Evolutionary conservation across 2,329 filamentous ascomycete species (phyloP).

Genomic region (Xylaria sp.): DNA sequence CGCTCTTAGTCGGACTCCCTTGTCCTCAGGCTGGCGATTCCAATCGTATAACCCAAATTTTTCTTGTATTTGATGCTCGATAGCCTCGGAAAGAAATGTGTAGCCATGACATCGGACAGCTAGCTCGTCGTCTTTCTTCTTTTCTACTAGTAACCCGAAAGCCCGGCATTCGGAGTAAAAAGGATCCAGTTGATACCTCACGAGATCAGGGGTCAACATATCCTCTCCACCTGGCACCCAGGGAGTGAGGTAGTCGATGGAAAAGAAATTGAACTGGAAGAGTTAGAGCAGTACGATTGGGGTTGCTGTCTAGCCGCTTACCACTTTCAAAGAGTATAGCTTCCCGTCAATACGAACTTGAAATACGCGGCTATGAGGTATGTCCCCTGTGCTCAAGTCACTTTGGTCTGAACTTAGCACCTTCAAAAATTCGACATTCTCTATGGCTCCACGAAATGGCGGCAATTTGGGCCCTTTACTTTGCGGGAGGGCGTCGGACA

Average conservation of each 20-base stretch:
- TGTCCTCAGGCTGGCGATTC: constrained; percentile 28
- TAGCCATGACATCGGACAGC: constrained; percentile 33
- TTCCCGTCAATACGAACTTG: constrained; percentile 2
- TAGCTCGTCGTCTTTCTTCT: constrained; percentile 24
- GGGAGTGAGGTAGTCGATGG: not conserved
- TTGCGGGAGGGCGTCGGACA: not conserved
- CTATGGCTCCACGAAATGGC: not conserved
- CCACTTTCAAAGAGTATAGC: constrained; percentile 17
- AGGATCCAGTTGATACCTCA: constrained; percentile 29
- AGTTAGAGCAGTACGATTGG: not conserved
- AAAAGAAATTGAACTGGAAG: constrained; percentile 19
- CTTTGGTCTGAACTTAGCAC: not conserved
- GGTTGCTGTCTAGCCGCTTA: not conserved
- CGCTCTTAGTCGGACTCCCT: constrained; percentile 15
- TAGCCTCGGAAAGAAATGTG: constrained; percentile 1
- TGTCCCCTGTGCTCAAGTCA: not conserved
- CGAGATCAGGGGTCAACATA: not conserved
- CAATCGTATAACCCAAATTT: constrained; percentile 28
- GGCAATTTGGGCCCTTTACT: not conserved
- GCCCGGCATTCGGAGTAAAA: constrained; percentile 34
- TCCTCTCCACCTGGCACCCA: not conserved
- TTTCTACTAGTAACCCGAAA: constrained; percentile 13
- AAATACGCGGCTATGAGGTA: constrained; percentile 11
- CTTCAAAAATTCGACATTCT: not conserved
- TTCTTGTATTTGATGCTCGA: constrained; percentile 18